Base-by-base conservation (phyloP, 2,329 filamentous ascomycete genomes). In the Coleophoma cylindrospora region DNA sequence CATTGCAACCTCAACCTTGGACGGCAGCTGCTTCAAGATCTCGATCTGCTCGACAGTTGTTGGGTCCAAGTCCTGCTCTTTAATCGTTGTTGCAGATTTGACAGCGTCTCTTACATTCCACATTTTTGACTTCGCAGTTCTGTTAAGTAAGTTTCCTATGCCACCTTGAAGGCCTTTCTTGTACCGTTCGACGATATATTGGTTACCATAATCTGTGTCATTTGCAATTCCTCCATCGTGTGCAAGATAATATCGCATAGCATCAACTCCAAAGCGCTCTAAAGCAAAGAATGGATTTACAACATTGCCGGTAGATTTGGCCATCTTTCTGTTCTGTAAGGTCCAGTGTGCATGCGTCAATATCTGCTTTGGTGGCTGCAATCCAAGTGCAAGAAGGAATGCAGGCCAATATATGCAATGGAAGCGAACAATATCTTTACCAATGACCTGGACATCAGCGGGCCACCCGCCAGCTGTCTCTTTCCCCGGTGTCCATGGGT, bases 401-500 rank as follows among this genome's bases (percentile, higher is more conserved):
- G 94, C 94, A 0, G 94, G 94, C 94, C 95, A 99, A 74, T 99
- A 99, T 44, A 99, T 85, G 68, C 89, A 92, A 66, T 99, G 95
- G 68, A 99, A 99, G 15, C 91, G 86, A 50, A 95, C 76, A 57
- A 99, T 99, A 66, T 99, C 94, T 69, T 99, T 99, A 45, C 94
- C 94, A 49, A 99, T 86, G 22, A 99, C 83, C 43, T 99, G 94
- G 15, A 94, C 78, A 66, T 99, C 85, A 9, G 90, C 89, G 4
- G 94, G 94, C 92, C 94, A 99, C 21, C 88, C 83, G 45, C 79
- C 78, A 17, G 71, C 72, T 13, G 74, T 67, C 52, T 87, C 81
- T 4, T 77, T 71, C 2, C 83, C 83, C 0, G 87, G 84, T 1
- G 82, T 70, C 82, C 86, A 90, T 0, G 90, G 90, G 64, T 95